Evolutionary conservation across 2,329 filamentous ascomycete species (phyloP), one percentile per base, ranked within the genome.

Genomic region (Microcyclospora tardicrescens): DNA sequence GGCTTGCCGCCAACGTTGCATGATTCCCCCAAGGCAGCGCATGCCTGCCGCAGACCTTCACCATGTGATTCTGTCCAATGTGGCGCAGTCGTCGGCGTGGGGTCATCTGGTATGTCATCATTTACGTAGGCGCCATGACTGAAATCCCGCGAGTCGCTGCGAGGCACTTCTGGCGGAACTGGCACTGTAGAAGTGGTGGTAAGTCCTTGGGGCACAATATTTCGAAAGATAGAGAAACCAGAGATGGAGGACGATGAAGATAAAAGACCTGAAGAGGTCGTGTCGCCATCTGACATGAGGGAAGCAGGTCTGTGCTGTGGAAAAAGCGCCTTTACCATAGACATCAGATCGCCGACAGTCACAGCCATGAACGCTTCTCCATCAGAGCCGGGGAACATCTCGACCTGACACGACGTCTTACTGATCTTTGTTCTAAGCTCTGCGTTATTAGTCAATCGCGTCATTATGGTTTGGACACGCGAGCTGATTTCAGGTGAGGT

Each of bases 301-400:
- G 79, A 84, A 28, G 69, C 67, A 2, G 81, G 77, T 31, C 79
- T 68, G 38, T 72, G 71, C 51, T 84, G 79, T 0, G 87, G 87
- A 54, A 87, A 93, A 11, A 95, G 72, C 10, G 81, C 80, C 58
- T 91, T 84, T 45, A 93, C 74, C 51, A 93, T 64, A 2, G 84
- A 87, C 28, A 81, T 67, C 47, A 93, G 66, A 57, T 95, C 87
- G 31, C 81, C 84, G 77, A 54, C 81, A 84, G 47, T 94, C 6
- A 56, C 29, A 5, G 41, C 48, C 5, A 55, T 28, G n/a, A 51
- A 50, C 2, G 15, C 28, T 37, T 32, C 11, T 24, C 19, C 5
- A 24, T 24, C 19, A 24, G 19, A 5, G 19, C 19, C 8, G 8
- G 19, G 19, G 19, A 24, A 24, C 4, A 24, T 24, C 4, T 24